Base-by-base conservation (phyloP, 140 eudicot species). In the Ambrosia hybrid region DNA sequence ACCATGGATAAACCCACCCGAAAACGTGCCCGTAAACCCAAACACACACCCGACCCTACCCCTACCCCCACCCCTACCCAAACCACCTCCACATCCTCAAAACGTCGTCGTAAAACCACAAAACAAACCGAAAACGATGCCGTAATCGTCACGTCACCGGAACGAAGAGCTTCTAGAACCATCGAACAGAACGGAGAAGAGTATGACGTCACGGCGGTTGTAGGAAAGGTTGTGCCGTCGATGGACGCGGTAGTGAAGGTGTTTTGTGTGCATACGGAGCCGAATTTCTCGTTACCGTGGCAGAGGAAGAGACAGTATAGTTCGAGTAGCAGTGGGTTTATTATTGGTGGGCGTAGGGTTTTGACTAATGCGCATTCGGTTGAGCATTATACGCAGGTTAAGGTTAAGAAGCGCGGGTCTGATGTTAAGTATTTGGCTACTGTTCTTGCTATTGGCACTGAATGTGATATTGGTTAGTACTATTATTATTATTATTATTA, bases 171-270 rank as follows among this genome's bases (percentile, higher is more conserved):
- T 12, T 58, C 78, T 15, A 58, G 85, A 34, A 48, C 55, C 11
- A 58, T 30, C 68, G 83, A 73, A 5, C 65, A 69, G 6, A 73
- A 65, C 51, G 85, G 85, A 0, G 86, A 84, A 7, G 86, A 84
- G 10, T 51, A 73, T 34, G 81, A 64, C 57, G 49, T 77, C 16
- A 46, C 39, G 43, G 15, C 49, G 73, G 61, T 48, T 11, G 84
- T 65, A 13, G 83, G 61, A 51, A 82, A 83, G 69, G 89, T 74
- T 26, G 64, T 84, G 38, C 85, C 90, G 55, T 77, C 90, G 68
- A 87, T 87, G 94, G 94, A 84, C 30, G 90, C 94, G 7, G 94
- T 87, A 64, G 94, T 87, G 46, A 87, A 85, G 78, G 94, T 87
- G 71, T 87, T 87, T 67, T 87, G 94, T n/a, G 83, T 80, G 11